phyloP scores from a whole-genome alignment of 2,329 filamentous ascomycete genomes.

The Alternaria postmessia region DNA sequence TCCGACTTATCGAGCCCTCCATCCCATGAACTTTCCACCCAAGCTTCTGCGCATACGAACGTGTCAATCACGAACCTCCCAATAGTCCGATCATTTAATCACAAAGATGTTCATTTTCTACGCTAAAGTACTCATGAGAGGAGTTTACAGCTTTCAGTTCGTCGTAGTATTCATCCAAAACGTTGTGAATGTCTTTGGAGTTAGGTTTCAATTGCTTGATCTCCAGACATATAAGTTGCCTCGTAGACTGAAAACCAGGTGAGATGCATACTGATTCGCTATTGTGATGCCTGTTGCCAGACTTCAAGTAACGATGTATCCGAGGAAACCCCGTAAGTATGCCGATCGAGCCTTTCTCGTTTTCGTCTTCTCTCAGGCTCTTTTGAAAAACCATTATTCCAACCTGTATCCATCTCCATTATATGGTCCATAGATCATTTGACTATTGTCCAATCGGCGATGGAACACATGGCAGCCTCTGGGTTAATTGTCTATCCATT shows the following conservation, averaged over 20 bases:
- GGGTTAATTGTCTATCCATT: neutral
- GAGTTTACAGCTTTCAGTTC: neutral
- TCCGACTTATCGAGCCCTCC: rapidly evolving
- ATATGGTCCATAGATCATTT: neutral
- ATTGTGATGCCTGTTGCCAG: neutral
- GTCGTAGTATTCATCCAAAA: no score
- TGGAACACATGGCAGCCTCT: neutral
- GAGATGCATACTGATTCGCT: neutral
- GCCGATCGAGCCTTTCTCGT: neutral
- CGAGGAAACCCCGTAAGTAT: no score
- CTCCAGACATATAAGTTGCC: neutral
- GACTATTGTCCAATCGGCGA: no score
- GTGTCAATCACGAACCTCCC: neutral
- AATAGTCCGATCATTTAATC: neutral
- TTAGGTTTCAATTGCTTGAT: neutral
- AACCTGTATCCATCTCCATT: neutral
- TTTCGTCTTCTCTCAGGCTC: neutral
- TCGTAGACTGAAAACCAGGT: neutral
- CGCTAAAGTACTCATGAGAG: neutral
- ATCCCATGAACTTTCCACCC: neutral
- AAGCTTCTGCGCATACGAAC: neutral
- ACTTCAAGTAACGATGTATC: neutral
- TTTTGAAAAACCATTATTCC: neutral
- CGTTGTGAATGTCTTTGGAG: neutral
- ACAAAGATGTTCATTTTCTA: neutral